phyloP scores from a whole-genome alignment of 371 early-diverging fungal genomes.

The Actinomucor elegans region DNA sequence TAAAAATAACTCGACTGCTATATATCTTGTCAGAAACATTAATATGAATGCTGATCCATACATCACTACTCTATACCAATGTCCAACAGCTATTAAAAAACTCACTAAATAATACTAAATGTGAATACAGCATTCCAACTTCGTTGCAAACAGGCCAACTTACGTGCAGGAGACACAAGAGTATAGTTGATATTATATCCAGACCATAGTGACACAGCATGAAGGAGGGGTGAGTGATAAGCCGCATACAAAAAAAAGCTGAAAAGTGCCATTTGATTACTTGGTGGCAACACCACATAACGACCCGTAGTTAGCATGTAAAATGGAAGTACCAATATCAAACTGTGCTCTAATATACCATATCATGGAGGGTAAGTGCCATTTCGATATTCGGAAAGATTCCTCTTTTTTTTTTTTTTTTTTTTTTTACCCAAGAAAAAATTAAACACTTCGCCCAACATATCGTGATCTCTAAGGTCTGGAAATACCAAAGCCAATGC shows the following conservation, averaged over 20 bases:
- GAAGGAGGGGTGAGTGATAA: conserved; percentile 49
- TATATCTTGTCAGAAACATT: too few species aligned
- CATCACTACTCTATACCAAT: too few species aligned
- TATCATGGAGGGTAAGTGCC: too few species aligned
- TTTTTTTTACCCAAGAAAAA: conserved; percentile 55
- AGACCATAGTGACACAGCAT: conserved; percentile 45
- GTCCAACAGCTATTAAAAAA: too few species aligned
- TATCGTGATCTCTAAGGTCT: conserved; percentile 55
- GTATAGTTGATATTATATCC: too few species aligned
- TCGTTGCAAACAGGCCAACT: too few species aligned
- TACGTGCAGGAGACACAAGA: conserved; percentile 52
- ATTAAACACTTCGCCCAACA: conserved; percentile 56
- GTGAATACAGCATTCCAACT: too few species aligned
- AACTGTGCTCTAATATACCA: conserved; percentile 54
- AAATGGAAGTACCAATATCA: conserved; percentile 50
- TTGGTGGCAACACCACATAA: conserved; percentile 46
- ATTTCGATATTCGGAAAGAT: too few species aligned
- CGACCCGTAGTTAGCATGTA: conserved; percentile 53
- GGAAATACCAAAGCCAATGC: conserved; percentile 53
- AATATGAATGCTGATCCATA: too few species aligned
- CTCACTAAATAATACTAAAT: too few species aligned
- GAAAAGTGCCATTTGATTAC: too few species aligned
- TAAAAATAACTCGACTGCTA: too few species aligned
- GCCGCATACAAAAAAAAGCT: conserved; percentile 58
- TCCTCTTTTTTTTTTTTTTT: neutral